Conservation (phyloP, 2,329 filamentous ascomycete genomes). For the Fonsecaea pedrosoi region DNA sequence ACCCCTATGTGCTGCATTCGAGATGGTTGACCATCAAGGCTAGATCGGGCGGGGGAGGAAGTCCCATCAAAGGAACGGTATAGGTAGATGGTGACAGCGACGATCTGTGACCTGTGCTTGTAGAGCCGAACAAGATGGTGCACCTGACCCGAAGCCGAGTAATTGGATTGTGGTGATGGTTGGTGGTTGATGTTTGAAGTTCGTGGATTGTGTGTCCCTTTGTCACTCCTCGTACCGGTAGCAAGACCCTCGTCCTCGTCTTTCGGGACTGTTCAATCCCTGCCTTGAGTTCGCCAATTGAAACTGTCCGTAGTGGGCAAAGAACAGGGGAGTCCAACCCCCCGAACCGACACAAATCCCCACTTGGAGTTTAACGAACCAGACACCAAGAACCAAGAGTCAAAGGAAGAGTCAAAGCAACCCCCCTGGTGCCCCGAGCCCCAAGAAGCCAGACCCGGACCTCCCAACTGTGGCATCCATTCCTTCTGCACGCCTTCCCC, state of each 20-base stretch:
- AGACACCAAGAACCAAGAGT: slow-evolving; percentile 8
- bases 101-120: slow-evolving; percentile 4
- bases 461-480: slow-evolving; percentile 14
- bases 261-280: slow-evolving; percentile 9
- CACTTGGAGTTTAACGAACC: slow-evolving; percentile 10
- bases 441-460: slow-evolving; percentile 14
- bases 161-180: slow-evolving; percentile 1
- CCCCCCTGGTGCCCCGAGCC: slow-evolving; percentile 3
- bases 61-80: not conserved
- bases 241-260: not conserved
- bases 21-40: not conserved
- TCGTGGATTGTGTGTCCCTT: slow-evolving; percentile 6
- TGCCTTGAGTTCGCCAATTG: slow-evolving; percentile 1
- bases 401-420: not conserved
- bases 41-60: not conserved
- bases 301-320: not conserved
- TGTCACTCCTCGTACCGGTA: slow-evolving; percentile 7
- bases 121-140: not conserved
- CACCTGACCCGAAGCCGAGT: slow-evolving; percentile 8
- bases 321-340: slow-evolving; percentile 12
- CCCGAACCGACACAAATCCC: slow-evolving; percentile 9
- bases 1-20: slow-evolving; percentile 1
- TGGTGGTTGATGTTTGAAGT: slow-evolving; percentile 1
- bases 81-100: slow-evolving; percentile 10
- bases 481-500: slow-evolving; percentile 16